Percentiles rank a stretch among this genome's conserved stretches.
These are phyloP conservation scores for Miamiensis avidus DNA, from an alignment of 169 alveolate species.

Conservation along the genomic window DNA sequence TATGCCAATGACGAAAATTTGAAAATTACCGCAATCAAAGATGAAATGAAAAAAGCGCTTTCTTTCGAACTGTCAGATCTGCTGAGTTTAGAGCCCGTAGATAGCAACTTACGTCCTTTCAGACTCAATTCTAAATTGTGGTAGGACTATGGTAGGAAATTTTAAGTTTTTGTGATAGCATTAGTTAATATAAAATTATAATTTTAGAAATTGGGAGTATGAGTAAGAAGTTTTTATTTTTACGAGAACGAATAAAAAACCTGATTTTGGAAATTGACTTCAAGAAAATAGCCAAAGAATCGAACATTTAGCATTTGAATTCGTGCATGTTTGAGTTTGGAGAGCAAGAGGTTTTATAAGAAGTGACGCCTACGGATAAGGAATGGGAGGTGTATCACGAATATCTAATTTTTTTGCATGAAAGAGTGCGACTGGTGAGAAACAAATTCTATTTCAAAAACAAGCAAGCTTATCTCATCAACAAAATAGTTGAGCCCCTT, in stretches of 20 bases:
- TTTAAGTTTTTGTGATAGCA: neutral
- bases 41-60: slow-evolving; percentile 9
- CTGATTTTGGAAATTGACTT: slow-evolving; percentile 13
- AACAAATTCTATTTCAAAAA: neutral
- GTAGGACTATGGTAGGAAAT: neutral
- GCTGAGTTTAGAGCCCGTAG: slow-evolving; percentile 20
- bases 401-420: slow-evolving; percentile 16
- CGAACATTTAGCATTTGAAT: slow-evolving; percentile 2
- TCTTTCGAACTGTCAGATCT: slow-evolving; percentile 7
- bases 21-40: neutral
- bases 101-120: slow-evolving; percentile 20
- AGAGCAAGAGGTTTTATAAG: neutral
- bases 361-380: slow-evolving; percentile 10
- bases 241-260: slow-evolving; percentile 5
- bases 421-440: slow-evolving; percentile 2
- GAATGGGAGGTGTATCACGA: slow-evolving; percentile 12
- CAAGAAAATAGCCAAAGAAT: slow-evolving; percentile 25
- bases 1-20: slow-evolving; percentile 8
- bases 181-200: neutral
- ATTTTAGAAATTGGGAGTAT: no score
- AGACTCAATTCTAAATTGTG: slow-evolving; percentile 24
- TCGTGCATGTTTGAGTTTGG: neutral
- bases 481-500: neutral
- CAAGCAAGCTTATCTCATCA: neutral
- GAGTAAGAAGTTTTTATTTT: slow-evolving; percentile 11